Conservation (phyloP, 208 protist species). For the Trypanosoma platydactyli region DNA sequence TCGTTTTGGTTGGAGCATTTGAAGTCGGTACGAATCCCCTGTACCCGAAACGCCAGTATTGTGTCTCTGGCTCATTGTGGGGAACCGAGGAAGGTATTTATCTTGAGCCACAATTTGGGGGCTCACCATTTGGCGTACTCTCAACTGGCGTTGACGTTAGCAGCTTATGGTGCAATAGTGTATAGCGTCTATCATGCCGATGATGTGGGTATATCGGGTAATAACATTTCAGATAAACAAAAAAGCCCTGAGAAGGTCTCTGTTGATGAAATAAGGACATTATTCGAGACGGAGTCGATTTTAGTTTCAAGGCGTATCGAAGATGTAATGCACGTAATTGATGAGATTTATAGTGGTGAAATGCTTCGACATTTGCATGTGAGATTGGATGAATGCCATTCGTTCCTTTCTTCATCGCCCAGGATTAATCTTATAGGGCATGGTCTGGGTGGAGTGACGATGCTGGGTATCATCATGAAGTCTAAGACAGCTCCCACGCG, state of each 20-base stretch:
- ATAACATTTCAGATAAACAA: too few species aligned
- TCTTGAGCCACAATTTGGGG: slow-evolving; percentile 11
- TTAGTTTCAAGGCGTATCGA: slow-evolving; percentile 9
- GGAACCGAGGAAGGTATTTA: slow-evolving; percentile 18
- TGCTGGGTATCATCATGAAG: slow-evolving; percentile 15
- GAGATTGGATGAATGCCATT: background rate
- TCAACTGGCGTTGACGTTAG: slow-evolving; percentile 14
- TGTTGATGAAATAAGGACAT: background rate
- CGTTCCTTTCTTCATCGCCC: slow-evolving; percentile 4
- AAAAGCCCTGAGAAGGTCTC: background rate
- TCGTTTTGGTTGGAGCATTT: slow-evolving; percentile 20
- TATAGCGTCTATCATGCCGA: slow-evolving; percentile 21
- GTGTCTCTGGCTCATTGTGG: slow-evolving; percentile 19
- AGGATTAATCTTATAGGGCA: slow-evolving; percentile 25
- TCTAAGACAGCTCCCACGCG: background rate
- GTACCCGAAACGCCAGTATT: slow-evolving; percentile 24
- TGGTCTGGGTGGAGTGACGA: slow-evolving; percentile 23
- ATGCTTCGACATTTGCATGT: slow-evolving; percentile 15
- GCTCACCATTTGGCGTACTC: slow-evolving; percentile 26
- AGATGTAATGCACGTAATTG: slow-evolving; percentile 12
- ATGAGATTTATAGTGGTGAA: slow-evolving; percentile 16
- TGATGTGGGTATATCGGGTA: background rate
- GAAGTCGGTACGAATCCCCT: slow-evolving; percentile 21
- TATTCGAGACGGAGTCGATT: background rate
- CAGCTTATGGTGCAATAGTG: slow-evolving; percentile 16